Evolutionary conservation across 1,139 yeast genomes (phyloP), one percentile per base, ranked within the genome.

Genomic region (Yamadazyma kanchanaburiensis): DNA sequence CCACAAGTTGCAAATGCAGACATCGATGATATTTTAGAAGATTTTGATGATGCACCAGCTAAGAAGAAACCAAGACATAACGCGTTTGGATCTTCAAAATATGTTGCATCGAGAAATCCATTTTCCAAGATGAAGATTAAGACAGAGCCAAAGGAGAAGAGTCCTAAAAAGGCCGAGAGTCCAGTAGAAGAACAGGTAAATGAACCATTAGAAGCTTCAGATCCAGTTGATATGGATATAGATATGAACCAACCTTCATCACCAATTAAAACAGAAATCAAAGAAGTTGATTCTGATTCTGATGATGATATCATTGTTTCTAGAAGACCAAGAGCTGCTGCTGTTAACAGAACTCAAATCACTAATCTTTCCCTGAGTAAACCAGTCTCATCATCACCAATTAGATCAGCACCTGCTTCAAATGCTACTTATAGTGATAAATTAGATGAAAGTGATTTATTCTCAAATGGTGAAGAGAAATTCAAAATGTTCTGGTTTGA

Each of bases 401-500:
- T 53, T n/a, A 55, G 55, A 33, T 46, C 55, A 13, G 26, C 7
- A 10, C 18, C 32, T 4, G 35, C 48, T 7, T 42, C 49, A 9
- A 45, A 46, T 15, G 45, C 51, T 5, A 49, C 49, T 12, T 53
- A 55, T 36, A 59, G 69, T 1, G 67, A 74, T 26, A 77, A 75
- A 42, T 43, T 76, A 24, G 70, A 68, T 8, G 69, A 68, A 40
- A 36, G 55, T 0, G 66, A 63, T 6, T 60, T 71, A 26, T 56
- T 77, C 14, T 60, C 58, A 12, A 60, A 60, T 2, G 67, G 69
- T 2, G 36, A 34, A 7, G 72, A 67, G 28, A 51, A 70, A 3
- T 70, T 88, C 49, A 74, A 76, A 46, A 80, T 91, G 79, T 91
- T 74, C 52, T 94, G 97, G 97, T 61, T 84, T 22, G 99, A 94